A percentile compares a stretch with the other conserved stretches of the same genome.
Conservation (phyloP, 768 basidiomycete genomes). For the Suillus fuscotomentosus region DNA sequence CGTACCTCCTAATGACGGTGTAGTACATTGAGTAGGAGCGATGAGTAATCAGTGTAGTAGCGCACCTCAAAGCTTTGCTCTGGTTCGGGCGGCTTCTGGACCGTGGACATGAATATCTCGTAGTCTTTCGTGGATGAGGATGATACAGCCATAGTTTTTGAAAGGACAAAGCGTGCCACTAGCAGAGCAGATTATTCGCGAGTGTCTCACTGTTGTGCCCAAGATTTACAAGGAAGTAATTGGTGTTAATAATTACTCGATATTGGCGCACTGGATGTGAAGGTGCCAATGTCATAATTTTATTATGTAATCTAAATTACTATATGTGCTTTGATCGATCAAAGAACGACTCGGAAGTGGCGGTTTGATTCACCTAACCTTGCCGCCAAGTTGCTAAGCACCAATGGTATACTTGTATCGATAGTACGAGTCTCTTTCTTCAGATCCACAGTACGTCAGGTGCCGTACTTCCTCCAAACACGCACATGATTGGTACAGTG, state of each 20-base stretch:
- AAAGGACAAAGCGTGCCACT: background rate
- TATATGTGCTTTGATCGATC: too few relatives aligned
- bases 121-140: background rate
- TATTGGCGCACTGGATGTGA: background rate
- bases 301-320: background rate
- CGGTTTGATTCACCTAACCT: too few relatives aligned
- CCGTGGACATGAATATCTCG: background rate
- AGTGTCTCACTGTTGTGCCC: background rate
- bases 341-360: too few relatives aligned
- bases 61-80: slow-evolving; percentile 31
- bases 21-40: background rate
- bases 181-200: background rate
- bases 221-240: background rate
- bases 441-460: background rate
- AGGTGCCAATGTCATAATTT: background rate
- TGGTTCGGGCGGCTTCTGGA: slow-evolving; percentile 5
- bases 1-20: slow-evolving; percentile 49
- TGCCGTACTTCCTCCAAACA: background rate
- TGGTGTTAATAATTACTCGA: background rate
- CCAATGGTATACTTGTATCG: background rate
- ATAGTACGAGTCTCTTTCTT: background rate
- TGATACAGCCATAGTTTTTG: background rate
- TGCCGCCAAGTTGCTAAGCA: too few relatives aligned
- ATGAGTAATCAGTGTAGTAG: background rate
- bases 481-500: background rate